Evolutionary conservation across 2,329 filamentous ascomycete species (phyloP).

Genomic region (Leptographium flavum): DNA sequence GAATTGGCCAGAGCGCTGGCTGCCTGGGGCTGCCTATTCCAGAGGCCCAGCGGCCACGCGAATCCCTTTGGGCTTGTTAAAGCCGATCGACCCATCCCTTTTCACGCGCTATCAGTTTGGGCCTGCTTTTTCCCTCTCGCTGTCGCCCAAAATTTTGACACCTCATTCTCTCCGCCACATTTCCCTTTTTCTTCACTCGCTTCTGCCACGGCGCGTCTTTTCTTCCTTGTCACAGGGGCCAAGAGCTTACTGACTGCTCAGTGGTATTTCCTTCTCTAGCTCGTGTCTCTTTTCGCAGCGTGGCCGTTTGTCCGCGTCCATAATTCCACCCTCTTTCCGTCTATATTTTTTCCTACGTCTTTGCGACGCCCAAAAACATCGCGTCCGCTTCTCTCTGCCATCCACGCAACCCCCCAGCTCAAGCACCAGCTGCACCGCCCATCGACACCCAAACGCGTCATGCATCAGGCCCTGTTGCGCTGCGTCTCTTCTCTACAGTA

Average conservation of each 20-base stretch:
- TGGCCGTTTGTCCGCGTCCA: neutral
- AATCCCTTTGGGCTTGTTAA: neutral
- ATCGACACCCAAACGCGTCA: neutral
- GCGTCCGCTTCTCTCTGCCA: neutral
- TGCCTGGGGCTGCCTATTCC: neutral
- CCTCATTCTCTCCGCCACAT: neutral
- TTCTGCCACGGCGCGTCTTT: constrained; percentile 1
- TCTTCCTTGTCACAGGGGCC: neutral
- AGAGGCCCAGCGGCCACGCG: neutral
- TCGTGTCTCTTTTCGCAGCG: neutral
- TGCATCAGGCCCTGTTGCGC: neutral
- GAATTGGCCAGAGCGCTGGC: neutral
- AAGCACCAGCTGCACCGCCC: neutral
- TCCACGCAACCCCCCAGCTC: neutral
- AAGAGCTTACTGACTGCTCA: neutral
- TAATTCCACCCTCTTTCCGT: neutral
- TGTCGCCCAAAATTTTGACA: constrained; percentile 1
- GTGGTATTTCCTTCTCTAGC: neutral
- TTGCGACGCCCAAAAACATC: neutral
- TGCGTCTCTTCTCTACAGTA: neutral
- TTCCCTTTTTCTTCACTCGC: neutral
- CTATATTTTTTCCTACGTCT: neutral
- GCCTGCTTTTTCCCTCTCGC: neutral
- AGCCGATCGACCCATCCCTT: neutral
- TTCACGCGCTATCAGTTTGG: neutral